phyloP scores from a whole-genome alignment of 306 rosid genomes.

The Arachis hypogaea region DNA sequence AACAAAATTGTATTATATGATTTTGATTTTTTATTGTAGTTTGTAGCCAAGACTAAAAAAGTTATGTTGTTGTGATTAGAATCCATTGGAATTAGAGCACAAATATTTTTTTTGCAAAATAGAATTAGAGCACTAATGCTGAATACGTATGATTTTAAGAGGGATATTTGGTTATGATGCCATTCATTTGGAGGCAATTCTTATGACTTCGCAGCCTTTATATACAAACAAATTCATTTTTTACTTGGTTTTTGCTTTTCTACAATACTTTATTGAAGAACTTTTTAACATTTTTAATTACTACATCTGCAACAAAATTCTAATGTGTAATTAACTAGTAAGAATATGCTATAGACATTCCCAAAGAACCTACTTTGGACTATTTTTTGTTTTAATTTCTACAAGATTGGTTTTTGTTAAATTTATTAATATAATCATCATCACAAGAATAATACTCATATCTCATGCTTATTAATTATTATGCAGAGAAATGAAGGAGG shows the following conservation, averaged over 20 bases:
- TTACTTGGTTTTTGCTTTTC: not conserved
- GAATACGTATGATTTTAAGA: slow-evolving; percentile 80
- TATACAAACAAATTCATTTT: slow-evolving; percentile 39
- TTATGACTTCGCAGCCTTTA: slow-evolving; percentile 75
- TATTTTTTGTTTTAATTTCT: slow-evolving; percentile 74
- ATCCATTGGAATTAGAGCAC: no score
- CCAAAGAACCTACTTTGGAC: slow-evolving; percentile 52
- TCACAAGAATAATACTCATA: not conserved
- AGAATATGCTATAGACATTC: slow-evolving; percentile 80
- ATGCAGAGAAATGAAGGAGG: slow-evolving; percentile 85
- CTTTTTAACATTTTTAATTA: not conserved
- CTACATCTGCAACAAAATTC: not conserved
- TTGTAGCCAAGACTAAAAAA: no score
- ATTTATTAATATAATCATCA: not conserved
- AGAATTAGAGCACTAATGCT: slow-evolving; percentile 84
- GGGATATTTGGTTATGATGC: slow-evolving; percentile 89
- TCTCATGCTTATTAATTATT: not conserved
- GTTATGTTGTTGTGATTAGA: no score
- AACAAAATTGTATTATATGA: no score
- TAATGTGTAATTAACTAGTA: slow-evolving; percentile 29
- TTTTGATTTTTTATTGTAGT: no score
- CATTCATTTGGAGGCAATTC: slow-evolving; percentile 82
- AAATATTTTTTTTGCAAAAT: slow-evolving; percentile 45
- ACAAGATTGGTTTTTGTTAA: slow-evolving; percentile 53
- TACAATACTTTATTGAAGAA: not conserved